Evolutionary conservation across 1,139 yeast species (phyloP).

Genomic region (Dujonia santamariae): DNA sequence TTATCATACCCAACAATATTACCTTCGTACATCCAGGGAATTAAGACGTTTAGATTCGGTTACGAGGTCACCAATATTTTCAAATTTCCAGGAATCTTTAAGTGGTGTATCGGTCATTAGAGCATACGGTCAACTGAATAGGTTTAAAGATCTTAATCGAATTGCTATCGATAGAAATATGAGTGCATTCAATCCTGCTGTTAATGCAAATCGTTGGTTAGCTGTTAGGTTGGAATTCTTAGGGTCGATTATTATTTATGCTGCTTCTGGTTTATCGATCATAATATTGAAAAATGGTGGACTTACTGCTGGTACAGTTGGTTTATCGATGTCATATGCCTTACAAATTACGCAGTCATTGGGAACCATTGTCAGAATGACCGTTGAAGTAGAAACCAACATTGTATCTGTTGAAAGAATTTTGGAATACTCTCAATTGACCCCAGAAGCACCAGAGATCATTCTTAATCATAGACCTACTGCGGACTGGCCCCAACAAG

Average conservation of each 20-base stretch:
- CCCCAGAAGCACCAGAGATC: slow-evolving; percentile 52
- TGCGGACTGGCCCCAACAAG: slow-evolving; percentile 58
- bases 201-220: slow-evolving; percentile 70
- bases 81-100: slow-evolving; percentile 61
- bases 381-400: slow-evolving; percentile 73
- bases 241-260: slow-evolving; percentile 61
- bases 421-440: slow-evolving; percentile 63
- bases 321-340: slow-evolving; percentile 71
- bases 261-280: slow-evolving; percentile 56
- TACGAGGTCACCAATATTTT: slow-evolving; percentile 55
- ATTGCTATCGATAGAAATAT: slow-evolving; percentile 62
- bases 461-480: slow-evolving; percentile 18
- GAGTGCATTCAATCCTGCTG: slow-evolving; percentile 54
- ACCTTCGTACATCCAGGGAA: slow-evolving; percentile 7
- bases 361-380: slow-evolving; percentile 58
- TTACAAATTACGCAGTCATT: slow-evolving; percentile 60
- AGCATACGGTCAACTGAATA: slow-evolving; percentile 50
- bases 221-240: slow-evolving; percentile 65
- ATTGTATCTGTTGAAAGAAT: slow-evolving; percentile 77
- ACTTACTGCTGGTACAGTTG: slow-evolving; percentile 66
- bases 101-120: slow-evolving; percentile 58
- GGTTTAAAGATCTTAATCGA: slow-evolving; percentile 54
- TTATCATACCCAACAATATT: slow-evolving; percentile 5
- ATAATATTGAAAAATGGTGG: slow-evolving; percentile 22
- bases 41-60: slow-evolving; percentile 15